phyloP scores from a whole-genome alignment of 2,329 filamentous ascomycete species.

The Periglandula ipomoeae region DNA sequence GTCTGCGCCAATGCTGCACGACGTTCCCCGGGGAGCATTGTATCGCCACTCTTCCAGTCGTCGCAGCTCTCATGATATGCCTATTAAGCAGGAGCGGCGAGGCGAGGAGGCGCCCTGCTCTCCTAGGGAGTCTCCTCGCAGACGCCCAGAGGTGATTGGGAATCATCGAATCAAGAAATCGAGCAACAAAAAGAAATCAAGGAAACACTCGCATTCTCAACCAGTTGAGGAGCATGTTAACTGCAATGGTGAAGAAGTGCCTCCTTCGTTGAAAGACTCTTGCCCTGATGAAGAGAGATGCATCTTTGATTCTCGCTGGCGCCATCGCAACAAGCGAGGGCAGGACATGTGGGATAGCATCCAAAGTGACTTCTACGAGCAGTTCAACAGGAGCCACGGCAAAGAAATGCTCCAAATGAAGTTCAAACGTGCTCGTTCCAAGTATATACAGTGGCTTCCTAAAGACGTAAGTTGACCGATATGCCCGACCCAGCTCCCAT shows the following conservation, averaged over 20 bases:
- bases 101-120: conserved; percentile 11
- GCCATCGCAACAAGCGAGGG: conserved; percentile 37
- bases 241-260: conserved; percentile 23
- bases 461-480: conserved; percentile 35
- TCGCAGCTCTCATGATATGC: conserved; percentile 15
- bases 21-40: conserved; percentile 13
- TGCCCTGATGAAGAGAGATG: conserved; percentile 39
- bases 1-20: conserved; percentile 14
- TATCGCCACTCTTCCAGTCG: conserved; percentile 14
- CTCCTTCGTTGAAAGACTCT: conserved; percentile 31
- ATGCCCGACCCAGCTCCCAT: background rate
- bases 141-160: conserved; percentile 12
- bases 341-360: conserved; percentile 52
- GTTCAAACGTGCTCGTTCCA: conserved; percentile 39
- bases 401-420: conserved; percentile 49
- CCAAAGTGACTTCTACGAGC: conserved; percentile 29
- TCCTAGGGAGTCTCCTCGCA: conserved; percentile 19
- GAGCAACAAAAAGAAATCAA: conserved; percentile 8
- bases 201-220: conserved; percentile 10
- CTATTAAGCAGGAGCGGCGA: background rate
- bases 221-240: conserved; percentile 25
- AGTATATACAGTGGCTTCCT: conserved; percentile 38
- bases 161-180: conserved; percentile 20
- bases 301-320: conserved; percentile 40
- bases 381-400: conserved; percentile 27